Base-by-base conservation (phyloP, 495 filamentous ascomycete species). In the Jackrogersella multiformis region DNA sequence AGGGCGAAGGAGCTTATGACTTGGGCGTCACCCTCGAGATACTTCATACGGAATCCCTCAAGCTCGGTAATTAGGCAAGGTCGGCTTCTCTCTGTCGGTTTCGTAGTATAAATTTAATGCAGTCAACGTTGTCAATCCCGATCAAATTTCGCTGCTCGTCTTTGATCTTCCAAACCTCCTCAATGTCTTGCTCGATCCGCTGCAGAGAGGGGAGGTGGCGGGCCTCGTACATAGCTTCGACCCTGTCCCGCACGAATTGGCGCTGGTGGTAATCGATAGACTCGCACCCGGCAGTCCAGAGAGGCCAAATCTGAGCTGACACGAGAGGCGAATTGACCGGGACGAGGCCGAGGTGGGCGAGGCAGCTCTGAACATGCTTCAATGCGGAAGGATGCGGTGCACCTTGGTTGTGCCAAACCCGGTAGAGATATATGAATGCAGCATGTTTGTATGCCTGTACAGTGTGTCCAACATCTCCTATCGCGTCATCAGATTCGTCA, bases 201-300 rank as follows among this genome's bases (percentile, higher is more conserved):
- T 21, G 56, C 6, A 75, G 56, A 13, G 71, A 75, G 13, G 73
- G 71, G 4, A 75, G 68, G 36, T 70, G 71, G 4, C 73, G 73
- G 12, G 51, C 20, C 16, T 65, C 64, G 26, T 69, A 73, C 73
- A 75, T 75, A 2, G 61, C 51, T 21, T 64, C 42, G 12, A 74
- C 56, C 15, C 73, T 64, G 6, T 63, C 51, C 16, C 65, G 68
- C 10, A 75, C 71, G 32, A 67, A 64, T 18, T 69, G 68, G 21
- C 73, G 67, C n/a, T 72, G 53, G 4, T 63, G 48, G 1, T 13
- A 15, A n/a, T 73, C 70, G 46, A 73, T 66, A 2, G 71, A 69
- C 41, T 75, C 73, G 21, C 73, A 75, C 2, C 61, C 73, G 1
- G 73, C 70, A n/a, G 71, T 75, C 73, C 73, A 75, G 20, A 75